Evolutionary conservation across 2,329 filamentous ascomycete species (phyloP).

Genomic region (Colletotrichum sp.): DNA sequence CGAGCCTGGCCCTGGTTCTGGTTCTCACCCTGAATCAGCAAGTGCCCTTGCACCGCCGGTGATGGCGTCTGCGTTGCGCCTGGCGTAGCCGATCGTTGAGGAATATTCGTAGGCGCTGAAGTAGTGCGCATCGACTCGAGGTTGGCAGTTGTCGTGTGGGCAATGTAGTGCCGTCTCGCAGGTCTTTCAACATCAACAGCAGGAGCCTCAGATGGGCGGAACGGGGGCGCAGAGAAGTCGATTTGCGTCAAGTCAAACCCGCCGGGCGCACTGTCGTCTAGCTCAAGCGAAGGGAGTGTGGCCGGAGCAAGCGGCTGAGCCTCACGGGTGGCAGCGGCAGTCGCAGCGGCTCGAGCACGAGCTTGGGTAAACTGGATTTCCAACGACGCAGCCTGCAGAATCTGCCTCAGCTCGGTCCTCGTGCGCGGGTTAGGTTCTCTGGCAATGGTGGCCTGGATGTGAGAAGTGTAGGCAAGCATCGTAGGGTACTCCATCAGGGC

Average conservation of each 20-base stretch:
- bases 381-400: conserved; percentile 51
- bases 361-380: conserved; percentile 51
- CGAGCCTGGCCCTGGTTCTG: not conserved
- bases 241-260: not conserved
- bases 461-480: conserved; percentile 51
- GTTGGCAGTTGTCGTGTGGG: not conserved
- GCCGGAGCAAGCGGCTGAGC: conserved; percentile 15
- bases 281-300: not conserved
- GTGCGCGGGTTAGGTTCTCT: conserved; percentile 52
- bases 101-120: not conserved
- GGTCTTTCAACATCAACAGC: not conserved
- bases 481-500: conserved; percentile 52
- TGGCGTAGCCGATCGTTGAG: not conserved
- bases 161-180: not conserved
- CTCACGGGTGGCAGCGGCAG: conserved; percentile 28
- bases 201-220: not conserved
- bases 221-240: not conserved
- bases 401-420: conserved; percentile 54
- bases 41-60: conserved; percentile 9
- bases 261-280: not conserved
- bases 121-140: not conserved
- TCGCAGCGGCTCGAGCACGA: conserved; percentile 27
- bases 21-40: conserved; percentile 12
- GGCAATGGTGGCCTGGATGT: conserved; percentile 58
- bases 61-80: not conserved